Evolutionary conservation across 805 yeast species (phyloP).

Genomic region (Pichia nanzhaoensis): DNA sequence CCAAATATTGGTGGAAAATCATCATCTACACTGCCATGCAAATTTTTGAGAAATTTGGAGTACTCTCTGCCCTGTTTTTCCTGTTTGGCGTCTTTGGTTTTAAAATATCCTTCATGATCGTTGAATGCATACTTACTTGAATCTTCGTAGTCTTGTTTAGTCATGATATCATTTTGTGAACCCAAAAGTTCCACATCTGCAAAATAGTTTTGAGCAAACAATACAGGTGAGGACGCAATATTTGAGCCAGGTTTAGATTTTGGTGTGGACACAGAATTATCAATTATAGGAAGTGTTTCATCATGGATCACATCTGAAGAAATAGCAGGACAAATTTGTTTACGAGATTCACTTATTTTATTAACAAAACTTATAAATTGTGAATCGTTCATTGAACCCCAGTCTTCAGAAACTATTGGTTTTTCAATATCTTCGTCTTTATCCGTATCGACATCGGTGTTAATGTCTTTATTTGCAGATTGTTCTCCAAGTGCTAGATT

Average conservation of each 20-base stretch:
- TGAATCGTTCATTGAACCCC: conserved; percentile 35
- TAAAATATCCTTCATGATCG: conserved; percentile 60
- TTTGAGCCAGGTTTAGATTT: not conserved
- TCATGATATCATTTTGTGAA: conserved; percentile 6
- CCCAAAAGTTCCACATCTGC: not conserved
- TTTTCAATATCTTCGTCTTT: conserved; percentile 5
- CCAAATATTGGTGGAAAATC: conserved; percentile 42
- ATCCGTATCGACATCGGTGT: conserved; percentile 9
- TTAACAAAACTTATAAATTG: conserved; percentile 34
- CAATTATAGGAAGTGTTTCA: not conserved
- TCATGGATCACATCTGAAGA: not conserved
- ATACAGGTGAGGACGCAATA: conserved; percentile 7
- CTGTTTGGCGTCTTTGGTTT: conserved; percentile 55
- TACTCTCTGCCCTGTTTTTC: conserved; percentile 48
- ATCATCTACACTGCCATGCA: conserved; percentile 21
- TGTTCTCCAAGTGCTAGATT: conserved; percentile 1
- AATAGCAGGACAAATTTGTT: not conserved
- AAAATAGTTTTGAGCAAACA: conserved; percentile 4
- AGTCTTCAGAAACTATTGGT: conserved; percentile 14
- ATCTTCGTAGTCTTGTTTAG: conserved; percentile 7
- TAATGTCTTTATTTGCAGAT: not conserved
- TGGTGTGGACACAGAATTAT: not conserved
- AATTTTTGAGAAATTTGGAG: conserved; percentile 40
- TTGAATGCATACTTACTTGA: conserved; percentile 46
- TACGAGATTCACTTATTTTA: conserved; percentile 9